phyloP scores from a whole-genome alignment of 2,329 filamentous ascomycete species.

The Ophiocordyceps camponoti-floridani region DNA sequence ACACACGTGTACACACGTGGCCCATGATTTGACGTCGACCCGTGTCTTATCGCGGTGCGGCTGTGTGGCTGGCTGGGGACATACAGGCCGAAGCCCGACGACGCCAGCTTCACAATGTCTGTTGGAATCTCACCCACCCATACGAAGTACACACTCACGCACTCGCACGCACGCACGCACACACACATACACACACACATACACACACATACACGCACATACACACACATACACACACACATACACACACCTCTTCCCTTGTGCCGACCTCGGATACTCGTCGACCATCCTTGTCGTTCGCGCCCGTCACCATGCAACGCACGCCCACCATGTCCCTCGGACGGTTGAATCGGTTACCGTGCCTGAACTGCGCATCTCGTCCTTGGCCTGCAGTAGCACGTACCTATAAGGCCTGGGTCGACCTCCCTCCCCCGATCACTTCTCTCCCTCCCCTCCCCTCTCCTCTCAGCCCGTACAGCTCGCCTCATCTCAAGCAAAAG shows the following conservation, averaged over 20 bases:
- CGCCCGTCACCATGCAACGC: conserved; percentile 1
- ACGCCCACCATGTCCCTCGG: neutral
- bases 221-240: neutral
- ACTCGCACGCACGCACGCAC: too few relatives aligned
- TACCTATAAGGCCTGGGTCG: neutral
- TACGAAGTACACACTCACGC: too few relatives aligned
- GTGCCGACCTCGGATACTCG: neutral
- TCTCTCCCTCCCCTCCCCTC: neutral
- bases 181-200: too few relatives aligned
- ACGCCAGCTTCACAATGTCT: too few relatives aligned
- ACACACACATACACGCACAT: too few relatives aligned
- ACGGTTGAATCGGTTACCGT: conserved; percentile 1
- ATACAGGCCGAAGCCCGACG: too few relatives aligned
- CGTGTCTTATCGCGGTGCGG: neutral
- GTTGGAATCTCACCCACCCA: too few relatives aligned
- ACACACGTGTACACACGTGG: conserved; percentile 1
- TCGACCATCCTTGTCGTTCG: neutral
- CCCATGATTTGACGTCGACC: neutral
- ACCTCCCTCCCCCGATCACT: neutral
- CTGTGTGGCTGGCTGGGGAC: neutral
- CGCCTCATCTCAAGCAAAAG: neutral
- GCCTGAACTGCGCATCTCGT: neutral
- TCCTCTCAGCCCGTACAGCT: neutral
- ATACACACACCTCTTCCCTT: neutral
- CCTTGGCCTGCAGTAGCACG: conserved; percentile 1